phyloP scores from a whole-genome alignment of 805 yeast genomes.

The Maudiozyma bulderi region DNA sequence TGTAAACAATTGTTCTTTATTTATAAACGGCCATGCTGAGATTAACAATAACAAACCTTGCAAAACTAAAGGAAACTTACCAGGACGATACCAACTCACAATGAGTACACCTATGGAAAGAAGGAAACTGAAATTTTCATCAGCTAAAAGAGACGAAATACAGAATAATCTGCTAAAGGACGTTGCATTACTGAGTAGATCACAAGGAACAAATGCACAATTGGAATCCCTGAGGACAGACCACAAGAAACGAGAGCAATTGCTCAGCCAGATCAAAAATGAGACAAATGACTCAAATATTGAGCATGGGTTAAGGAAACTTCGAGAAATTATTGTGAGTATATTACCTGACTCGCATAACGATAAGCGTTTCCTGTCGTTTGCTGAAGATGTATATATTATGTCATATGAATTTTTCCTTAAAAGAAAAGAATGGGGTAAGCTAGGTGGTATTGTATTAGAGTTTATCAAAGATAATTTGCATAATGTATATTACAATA shows the following conservation, averaged over 20 bases:
- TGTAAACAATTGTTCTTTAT: no score
- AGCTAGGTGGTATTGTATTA: slow-evolving; percentile 11
- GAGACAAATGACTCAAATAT: slow-evolving; percentile 10
- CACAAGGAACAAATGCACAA: slow-evolving; percentile 43
- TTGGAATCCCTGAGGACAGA: slow-evolving; percentile 33
- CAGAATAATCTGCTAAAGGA: slow-evolving; percentile 20
- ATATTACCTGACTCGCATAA: slow-evolving; percentile 5
- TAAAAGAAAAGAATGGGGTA: slow-evolving; percentile 6
- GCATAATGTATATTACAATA: slow-evolving; percentile 4
- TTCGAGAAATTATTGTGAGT: slow-evolving; percentile 21
- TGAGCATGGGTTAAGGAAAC: slow-evolving; percentile 26
- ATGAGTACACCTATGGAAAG: slow-evolving; percentile 8
- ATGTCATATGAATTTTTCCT: slow-evolving; percentile 12
- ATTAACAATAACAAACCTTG: background rate
- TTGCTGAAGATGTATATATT: slow-evolving; percentile 12
- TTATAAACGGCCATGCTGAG: no score
- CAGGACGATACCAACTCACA: background rate
- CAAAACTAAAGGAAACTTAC: background rate
- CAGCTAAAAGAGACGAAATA: slow-evolving; percentile 15
- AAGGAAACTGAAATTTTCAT: slow-evolving; percentile 30
- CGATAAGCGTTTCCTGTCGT: slow-evolving; percentile 9
- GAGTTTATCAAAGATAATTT: slow-evolving; percentile 9
- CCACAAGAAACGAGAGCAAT: slow-evolving; percentile 33
- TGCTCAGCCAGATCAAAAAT: slow-evolving; percentile 31
- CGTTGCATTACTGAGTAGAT: slow-evolving; percentile 53